Evolutionary conservation across 768 basidiomycete genomes (phyloP), one percentile per base, ranked within the genome.

Genomic region (Amylocystis lapponica): DNA sequence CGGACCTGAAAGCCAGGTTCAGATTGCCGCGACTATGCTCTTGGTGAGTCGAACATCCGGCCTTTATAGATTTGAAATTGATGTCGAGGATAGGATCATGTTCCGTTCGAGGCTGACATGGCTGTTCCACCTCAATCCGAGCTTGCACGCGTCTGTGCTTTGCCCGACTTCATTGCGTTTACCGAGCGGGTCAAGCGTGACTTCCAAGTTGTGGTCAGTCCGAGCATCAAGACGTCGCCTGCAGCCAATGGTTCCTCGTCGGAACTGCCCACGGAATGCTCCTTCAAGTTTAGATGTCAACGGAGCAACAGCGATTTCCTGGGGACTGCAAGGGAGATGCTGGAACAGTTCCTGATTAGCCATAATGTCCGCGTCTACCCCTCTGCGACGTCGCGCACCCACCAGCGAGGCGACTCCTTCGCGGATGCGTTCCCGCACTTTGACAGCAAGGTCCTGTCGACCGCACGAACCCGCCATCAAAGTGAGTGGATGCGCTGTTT

Each of bases 391-490:
- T 76, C 81, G n/a, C 81, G 85, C 43, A 77, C 77, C 2, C 89
- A 88, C 61, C 91, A 84, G 64, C 75, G 91, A 35, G 86, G 85
- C 6, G 94, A 97, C 57, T 91, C 92, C 1, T 94, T 95, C 57
- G 85, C 92, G 26, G 92, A 95, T 59, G 89, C 93, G 2, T 94
- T 95, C 74, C 88, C 92, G 20, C 92, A 95, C 63, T 95, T 96
- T 62, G 91, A 96, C 60, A 91, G 89, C 67, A 96, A 93, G 64
- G 80, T 96, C 2, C 72, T 96, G 36, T 83, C 92, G 13, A 83
- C 86, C 17, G 78, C 84, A 8, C 74, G 80, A 54, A 77, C 81
- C 38, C 76, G 79, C 46, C 85, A 86, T 58, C 60, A 68, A 41
- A 74, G 72, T 72, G 52, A 48, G 67, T 60, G 34, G 43, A 13